Conservation (phyloP, 495 filamentous ascomycete species). For the Talaromyces thailandensis region DNA sequence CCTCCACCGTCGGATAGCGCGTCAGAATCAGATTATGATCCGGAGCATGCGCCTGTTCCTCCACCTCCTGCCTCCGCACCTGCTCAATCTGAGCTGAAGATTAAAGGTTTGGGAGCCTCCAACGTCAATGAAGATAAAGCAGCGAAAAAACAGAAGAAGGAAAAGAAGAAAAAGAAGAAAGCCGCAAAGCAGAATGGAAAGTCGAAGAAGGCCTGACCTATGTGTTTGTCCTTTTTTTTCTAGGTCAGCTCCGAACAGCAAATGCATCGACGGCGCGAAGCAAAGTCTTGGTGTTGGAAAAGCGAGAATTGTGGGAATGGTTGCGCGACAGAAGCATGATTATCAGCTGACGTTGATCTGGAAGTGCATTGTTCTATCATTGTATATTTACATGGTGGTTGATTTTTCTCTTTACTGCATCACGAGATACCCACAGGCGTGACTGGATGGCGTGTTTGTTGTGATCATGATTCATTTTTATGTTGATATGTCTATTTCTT, state of each 20-base stretch:
- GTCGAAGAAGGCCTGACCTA: neutral
- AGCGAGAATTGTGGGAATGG: neutral
- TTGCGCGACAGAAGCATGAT: neutral
- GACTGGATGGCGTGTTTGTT: slow-evolving; percentile 1
- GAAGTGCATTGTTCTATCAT: neutral
- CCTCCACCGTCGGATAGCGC: slow-evolving; percentile 16
- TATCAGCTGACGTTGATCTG: neutral
- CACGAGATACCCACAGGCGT: neutral
- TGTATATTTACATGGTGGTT: neutral
- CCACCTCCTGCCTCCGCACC: slow-evolving; percentile 11
- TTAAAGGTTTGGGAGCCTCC: slow-evolving; percentile 6
- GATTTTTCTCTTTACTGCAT: neutral
- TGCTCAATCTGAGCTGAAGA: neutral
- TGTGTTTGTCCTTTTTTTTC: neutral
- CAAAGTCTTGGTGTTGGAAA: neutral
- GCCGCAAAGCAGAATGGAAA: neutral
- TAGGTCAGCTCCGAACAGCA: neutral
- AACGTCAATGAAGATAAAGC: neutral
- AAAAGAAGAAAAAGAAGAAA: neutral
- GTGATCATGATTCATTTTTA: neutral
- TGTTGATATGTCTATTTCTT: neutral
- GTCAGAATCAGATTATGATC: slow-evolving; percentile 11
- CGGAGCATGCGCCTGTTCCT: slow-evolving; percentile 14
- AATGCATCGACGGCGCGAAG: neutral
- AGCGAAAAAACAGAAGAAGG: neutral